These are phyloP conservation scores for Halenospora varia DNA, from an alignment of 495 filamentous ascomycete genomes.

Conservation along the genomic window DNA sequence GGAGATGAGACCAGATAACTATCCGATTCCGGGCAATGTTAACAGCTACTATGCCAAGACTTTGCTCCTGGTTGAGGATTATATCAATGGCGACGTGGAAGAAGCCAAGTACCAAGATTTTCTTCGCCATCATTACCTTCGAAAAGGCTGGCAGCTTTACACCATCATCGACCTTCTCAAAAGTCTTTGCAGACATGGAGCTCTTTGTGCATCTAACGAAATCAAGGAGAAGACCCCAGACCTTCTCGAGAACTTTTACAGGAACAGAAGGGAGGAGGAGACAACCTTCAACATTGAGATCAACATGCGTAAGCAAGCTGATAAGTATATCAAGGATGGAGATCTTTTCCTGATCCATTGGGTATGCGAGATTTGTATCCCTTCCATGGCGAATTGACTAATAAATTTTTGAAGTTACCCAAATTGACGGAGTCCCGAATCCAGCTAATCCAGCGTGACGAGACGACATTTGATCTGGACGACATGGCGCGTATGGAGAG, in stretches of 20 bases:
- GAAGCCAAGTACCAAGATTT: slow-evolving; percentile 79
- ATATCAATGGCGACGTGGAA: slow-evolving; percentile 79
- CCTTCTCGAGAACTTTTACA: slow-evolving; percentile 76
- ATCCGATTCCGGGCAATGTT: slow-evolving; percentile 2
- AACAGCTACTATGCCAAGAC: slow-evolving; percentile 48
- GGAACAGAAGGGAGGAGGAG: slow-evolving; percentile 71
- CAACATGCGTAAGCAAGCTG: slow-evolving; percentile 78
- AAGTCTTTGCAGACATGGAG: slow-evolving; percentile 69
- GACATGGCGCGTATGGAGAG: slow-evolving; percentile 53
- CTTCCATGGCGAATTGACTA: background rate
- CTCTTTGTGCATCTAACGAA: slow-evolving; percentile 72
- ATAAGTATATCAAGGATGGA: slow-evolving; percentile 82
- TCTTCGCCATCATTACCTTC: slow-evolving; percentile 82
- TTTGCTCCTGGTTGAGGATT: slow-evolving; percentile 72
- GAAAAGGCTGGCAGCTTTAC: slow-evolving; percentile 86
- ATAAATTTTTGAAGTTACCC: slow-evolving; percentile 41
- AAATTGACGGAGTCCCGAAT: slow-evolving; percentile 53
- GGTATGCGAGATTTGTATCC: slow-evolving; percentile 41
- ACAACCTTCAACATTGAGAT: slow-evolving; percentile 84
- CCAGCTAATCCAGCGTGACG: slow-evolving; percentile 72
- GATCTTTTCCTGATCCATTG: slow-evolving; percentile 83
- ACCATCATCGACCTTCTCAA: slow-evolving; percentile 80
- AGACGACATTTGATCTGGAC: slow-evolving; percentile 70
- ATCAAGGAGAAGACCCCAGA: slow-evolving; percentile 87
- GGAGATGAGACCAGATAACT: slow-evolving; percentile 31